Conservation (phyloP, 495 filamentous ascomycete species). For the Parathielavia appendiculata region DNA sequence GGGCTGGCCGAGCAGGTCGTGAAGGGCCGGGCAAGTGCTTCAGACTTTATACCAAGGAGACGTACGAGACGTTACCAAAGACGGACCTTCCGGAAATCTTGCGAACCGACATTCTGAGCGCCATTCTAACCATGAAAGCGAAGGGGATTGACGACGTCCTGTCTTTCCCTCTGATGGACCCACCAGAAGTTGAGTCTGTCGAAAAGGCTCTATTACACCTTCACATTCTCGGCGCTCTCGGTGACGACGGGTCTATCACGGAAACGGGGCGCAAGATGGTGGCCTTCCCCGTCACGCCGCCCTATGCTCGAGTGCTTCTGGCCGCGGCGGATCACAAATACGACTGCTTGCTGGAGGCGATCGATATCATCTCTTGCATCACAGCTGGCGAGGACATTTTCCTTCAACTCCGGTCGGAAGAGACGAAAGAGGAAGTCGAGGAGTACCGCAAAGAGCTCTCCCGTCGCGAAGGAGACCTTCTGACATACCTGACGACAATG, state of each 20-base stretch:
- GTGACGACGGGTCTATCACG: slow-evolving; percentile 68
- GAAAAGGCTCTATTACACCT: slow-evolving; percentile 82
- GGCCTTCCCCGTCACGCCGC: slow-evolving; percentile 73
- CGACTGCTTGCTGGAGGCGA: slow-evolving; percentile 72
- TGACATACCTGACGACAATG: slow-evolving; percentile 80
- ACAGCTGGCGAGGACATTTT: slow-evolving; percentile 85
- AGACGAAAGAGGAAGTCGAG: slow-evolving; percentile 72
- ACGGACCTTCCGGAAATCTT: slow-evolving; percentile 84
- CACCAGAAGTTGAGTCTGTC: slow-evolving; percentile 68
- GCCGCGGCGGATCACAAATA: slow-evolving; percentile 66
- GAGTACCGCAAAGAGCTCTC: slow-evolving; percentile 65
- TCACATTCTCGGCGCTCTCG: slow-evolving; percentile 68
- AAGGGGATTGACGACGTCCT: slow-evolving; percentile 78
- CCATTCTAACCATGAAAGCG: slow-evolving; percentile 91
- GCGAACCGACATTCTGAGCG: slow-evolving; percentile 76
- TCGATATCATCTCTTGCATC: slow-evolving; percentile 87
- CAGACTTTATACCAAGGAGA: slow-evolving; percentile 79
- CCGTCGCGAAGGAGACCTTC: slow-evolving; percentile 80
- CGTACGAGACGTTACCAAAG: slow-evolving; percentile 64
- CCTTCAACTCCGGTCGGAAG: slow-evolving; percentile 71
- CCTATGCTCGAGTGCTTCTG: slow-evolving; percentile 74
- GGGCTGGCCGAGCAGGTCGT: slow-evolving; percentile 86
- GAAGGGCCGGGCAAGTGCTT: slow-evolving; percentile 88
- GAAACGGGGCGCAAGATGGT: slow-evolving; percentile 70
- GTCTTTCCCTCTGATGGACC: slow-evolving; percentile 79